phyloP scores from a whole-genome alignment of 495 filamentous ascomycete genomes.

The Neurospora hispaniola region DNA sequence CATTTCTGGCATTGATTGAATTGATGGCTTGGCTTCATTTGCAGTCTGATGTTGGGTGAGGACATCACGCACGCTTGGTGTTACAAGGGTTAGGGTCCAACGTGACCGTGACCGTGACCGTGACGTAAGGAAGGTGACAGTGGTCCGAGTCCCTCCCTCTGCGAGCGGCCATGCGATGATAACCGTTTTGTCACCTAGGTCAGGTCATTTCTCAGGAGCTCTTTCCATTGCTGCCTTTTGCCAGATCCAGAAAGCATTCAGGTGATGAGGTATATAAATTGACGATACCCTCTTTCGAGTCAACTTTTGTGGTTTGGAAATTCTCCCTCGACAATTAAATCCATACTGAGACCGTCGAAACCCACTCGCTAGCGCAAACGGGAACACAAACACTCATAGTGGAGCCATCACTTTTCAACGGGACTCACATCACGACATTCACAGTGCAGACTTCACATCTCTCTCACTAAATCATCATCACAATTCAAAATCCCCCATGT shows the following conservation, averaged over 20 bases:
- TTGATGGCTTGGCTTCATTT: no score
- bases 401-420: background rate
- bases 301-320: background rate
- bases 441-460: background rate
- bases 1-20: no score
- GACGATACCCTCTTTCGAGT: background rate
- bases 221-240: background rate
- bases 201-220: background rate
- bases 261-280: background rate
- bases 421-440: background rate
- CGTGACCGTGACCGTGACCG: background rate
- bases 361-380: background rate
- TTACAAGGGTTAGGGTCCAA: background rate
- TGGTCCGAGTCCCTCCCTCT: background rate
- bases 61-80: no score
- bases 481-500: background rate
- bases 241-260: background rate
- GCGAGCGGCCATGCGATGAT: no score
- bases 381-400: background rate
- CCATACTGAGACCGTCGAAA: background rate
- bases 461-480: background rate
- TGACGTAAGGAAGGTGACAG: background rate
- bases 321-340: background rate
- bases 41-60: no score
- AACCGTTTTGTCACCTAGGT: background rate